phyloP scores from a whole-genome alignment of 2,329 filamentous ascomycete species.

The Paramyrothecium roridum region DNA sequence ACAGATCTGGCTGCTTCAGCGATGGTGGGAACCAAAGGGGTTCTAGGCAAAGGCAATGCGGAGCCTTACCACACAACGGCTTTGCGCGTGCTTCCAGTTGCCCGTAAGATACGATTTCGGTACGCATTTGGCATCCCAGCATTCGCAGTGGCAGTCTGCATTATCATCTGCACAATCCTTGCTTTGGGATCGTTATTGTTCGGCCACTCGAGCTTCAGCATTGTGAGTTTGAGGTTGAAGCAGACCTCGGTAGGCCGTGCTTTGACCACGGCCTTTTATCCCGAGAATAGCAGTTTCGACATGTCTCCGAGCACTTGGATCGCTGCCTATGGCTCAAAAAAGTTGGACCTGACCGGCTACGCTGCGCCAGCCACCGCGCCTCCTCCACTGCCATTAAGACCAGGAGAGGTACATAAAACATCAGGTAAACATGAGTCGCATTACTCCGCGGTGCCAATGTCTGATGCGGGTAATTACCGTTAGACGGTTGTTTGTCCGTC shows the following conservation, averaged over 20 bases:
- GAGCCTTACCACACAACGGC: conserved; percentile 8
- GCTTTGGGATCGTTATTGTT: conserved; percentile 5
- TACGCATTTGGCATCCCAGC: conserved; percentile 16
- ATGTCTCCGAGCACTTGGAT: neutral
- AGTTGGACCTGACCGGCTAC: neutral
- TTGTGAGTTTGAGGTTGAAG: conserved; percentile 9
- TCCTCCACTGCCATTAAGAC: neutral
- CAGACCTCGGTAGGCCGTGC: conserved; percentile 13
- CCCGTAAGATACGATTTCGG: conserved; percentile 12
- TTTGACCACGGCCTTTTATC: conserved; percentile 2
- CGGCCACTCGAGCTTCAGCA: conserved; percentile 7
- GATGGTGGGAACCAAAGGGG: conserved; percentile 15
- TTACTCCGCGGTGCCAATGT: neutral
- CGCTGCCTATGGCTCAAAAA: neutral
- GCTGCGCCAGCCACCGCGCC: neutral
- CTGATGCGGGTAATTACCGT: too few species aligned
- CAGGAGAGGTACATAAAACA: neutral
- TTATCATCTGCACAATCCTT: conserved; percentile 5
- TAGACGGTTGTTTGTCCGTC: too few species aligned
- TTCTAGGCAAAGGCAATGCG: conserved; percentile 9
- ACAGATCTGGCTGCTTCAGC: conserved; percentile 15
- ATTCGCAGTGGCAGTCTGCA: conserved; percentile 7
- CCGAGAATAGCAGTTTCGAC: neutral
- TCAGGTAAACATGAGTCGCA: neutral
- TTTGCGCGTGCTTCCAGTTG: conserved; percentile 9